These are phyloP conservation scores for Thozetella sp. DNA, from an alignment of 495 filamentous ascomycete genomes.

Conservation along the genomic window DNA sequence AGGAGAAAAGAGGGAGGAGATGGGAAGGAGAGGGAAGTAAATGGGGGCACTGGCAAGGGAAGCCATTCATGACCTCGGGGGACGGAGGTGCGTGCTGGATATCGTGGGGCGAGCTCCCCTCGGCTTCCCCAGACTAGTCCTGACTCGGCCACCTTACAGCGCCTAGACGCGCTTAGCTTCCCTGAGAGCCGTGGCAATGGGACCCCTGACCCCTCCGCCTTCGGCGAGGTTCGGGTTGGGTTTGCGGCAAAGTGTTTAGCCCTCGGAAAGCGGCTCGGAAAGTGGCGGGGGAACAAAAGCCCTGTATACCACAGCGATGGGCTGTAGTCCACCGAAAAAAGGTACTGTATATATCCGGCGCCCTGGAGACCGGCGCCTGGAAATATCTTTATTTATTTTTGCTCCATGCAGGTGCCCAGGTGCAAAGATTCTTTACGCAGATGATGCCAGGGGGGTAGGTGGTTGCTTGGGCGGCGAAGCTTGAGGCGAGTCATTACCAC, in stretches of 20 bases:
- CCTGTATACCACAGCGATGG: too few species aligned
- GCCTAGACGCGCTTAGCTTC: background rate
- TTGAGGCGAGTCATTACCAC: too few species aligned
- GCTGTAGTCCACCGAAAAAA: too few species aligned
- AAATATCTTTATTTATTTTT: too few species aligned
- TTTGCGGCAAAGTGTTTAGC: background rate
- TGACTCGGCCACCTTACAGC: background rate
- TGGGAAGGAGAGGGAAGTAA: background rate
- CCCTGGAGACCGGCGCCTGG: too few species aligned
- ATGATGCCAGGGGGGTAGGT: too few species aligned
- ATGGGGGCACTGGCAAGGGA: background rate
- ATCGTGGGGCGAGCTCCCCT: conserved; percentile 1
- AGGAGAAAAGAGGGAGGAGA: background rate
- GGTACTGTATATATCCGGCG: too few species aligned
- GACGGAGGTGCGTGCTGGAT: background rate
- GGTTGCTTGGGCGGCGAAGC: too few species aligned
- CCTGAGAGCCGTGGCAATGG: background rate
- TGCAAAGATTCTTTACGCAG: too few species aligned
- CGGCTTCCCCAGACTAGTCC: background rate
- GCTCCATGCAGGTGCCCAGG: too few species aligned
- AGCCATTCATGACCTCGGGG: background rate
- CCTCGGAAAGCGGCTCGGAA: background rate
- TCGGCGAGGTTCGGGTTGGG: background rate
- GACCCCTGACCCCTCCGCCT: background rate
- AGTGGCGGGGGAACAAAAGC: conserved; percentile 1